Evolutionary conservation across 2,329 filamentous ascomycete species (phyloP), one percentile per base, ranked within the genome.

Genomic region (Achaetomium macrosporum): DNA sequence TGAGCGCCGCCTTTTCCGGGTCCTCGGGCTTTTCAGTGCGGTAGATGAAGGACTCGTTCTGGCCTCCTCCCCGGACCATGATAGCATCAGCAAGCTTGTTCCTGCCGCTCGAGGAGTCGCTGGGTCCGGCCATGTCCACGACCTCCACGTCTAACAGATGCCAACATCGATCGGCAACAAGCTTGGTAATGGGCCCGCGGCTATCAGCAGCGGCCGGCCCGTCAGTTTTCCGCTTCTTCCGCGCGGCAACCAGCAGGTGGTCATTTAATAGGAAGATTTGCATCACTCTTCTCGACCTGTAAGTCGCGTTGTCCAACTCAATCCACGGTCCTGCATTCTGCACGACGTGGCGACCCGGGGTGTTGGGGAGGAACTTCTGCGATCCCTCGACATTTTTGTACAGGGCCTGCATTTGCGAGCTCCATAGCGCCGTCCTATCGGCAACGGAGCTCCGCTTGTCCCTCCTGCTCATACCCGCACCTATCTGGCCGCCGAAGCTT

Each of bases 301-400:
- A 97, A 0, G 93, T 99, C 11, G 93, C 93, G 58, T 93, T 95
- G 70, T 99, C 95, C 56, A 99, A 76, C 72, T 99, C 92, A 54
- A 97, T 88, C 93, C 93, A 99, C 44, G 87, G 82, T 1, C 89
- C 87, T 4, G 90, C 95, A 68, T 97, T 92, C 68, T 95, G 85
- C 2, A 97, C 83, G 42, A 99, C 90, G 67, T 96, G 95, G 37
- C 93, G 85, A n/a, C 91, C 92, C 17, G 88, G 83, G 17, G 90
- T 80, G 50, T 91, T 93, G 13, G 93, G 93, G 11, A 99, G 75
- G 65, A 95, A 99, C 68, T 97, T 97, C 65, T 99, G 93, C 10
- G 91, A 96, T 1, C 92, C 92, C 68, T 97, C 93, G n/a, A 99
- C 89, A 41, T 87, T 88, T 73, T 96, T 97, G 83, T 93, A 99